Percentiles rank a stretch among this genome's conserved stretches.
These are phyloP conservation scores for Aspergillus homomorphus DNA, from an alignment of 495 filamentous ascomycete species.

Conservation along the genomic window DNA sequence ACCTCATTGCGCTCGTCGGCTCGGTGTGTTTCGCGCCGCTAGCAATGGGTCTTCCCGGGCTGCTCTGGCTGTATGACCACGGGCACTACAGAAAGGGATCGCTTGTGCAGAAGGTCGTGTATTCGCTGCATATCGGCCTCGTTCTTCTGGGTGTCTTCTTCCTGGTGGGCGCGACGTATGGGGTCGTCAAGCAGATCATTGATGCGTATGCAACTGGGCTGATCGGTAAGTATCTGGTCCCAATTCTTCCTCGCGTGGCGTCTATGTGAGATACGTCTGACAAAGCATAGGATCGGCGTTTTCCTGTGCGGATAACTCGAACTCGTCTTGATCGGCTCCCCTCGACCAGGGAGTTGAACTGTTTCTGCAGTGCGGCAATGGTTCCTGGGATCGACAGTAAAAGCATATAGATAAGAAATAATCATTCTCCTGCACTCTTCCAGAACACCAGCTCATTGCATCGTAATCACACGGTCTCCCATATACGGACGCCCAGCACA, in stretches of 20 bases:
- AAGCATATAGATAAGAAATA: too few relatives aligned
- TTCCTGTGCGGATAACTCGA: conserved; percentile 44
- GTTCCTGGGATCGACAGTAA: too few relatives aligned
- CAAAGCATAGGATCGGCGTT: too few relatives aligned
- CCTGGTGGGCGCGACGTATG: conserved; percentile 39
- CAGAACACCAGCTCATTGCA: too few relatives aligned
- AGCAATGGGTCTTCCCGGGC: conserved; percentile 41
- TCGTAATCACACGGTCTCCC: too few relatives aligned
- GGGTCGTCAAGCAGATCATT: conserved; percentile 37
- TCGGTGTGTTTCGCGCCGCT: conserved; percentile 38
- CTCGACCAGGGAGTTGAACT: too few relatives aligned
- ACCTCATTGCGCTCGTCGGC: conserved; percentile 51
- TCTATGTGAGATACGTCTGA: too few relatives aligned
- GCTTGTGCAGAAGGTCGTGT: conserved; percentile 14
- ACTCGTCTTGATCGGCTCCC: too few relatives aligned
- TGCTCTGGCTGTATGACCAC: conserved; percentile 48
- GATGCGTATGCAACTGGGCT: conserved; percentile 35
- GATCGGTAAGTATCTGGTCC: conserved; percentile 33
- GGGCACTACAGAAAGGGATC: conserved; percentile 31
- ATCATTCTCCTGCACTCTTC: too few relatives aligned
- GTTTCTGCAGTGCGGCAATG: too few relatives aligned
- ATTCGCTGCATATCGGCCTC: conserved; percentile 29
- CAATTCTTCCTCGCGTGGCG: too few relatives aligned
- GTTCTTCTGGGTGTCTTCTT: conserved; percentile 38
- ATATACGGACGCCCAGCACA: too few relatives aligned